Evolutionary conservation across 2,329 filamentous ascomycete species (phyloP).

Genomic region (Fusarium sambucinum): DNA sequence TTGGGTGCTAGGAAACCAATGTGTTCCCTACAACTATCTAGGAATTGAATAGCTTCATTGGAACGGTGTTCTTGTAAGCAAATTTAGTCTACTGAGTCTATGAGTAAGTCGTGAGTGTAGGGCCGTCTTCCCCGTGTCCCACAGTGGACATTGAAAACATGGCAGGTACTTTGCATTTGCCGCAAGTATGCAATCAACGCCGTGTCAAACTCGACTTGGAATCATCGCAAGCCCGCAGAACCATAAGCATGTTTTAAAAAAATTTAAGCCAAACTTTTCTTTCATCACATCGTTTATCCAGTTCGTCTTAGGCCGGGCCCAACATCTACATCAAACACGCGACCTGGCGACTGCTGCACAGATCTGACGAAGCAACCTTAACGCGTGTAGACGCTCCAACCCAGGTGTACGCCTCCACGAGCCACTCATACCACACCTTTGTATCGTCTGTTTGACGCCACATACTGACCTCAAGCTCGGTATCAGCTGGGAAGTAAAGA

Average conservation of each 20-base stretch:
- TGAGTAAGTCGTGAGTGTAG: not conserved
- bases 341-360: conserved; percentile 76
- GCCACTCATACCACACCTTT: conserved; percentile 99
- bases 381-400: conserved; percentile 70
- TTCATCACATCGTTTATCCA: conserved; percentile 27
- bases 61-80: not conserved
- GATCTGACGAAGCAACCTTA: conserved; percentile 73
- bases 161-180: not conserved
- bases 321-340: conserved; percentile 75
- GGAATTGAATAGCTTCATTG: not conserved
- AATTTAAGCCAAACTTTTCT: conserved; percentile 34
- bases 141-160: too few species aligned
- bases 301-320: not conserved
- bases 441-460: conserved; percentile 95
- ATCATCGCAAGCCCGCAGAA: not conserved
- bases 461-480: conserved; percentile 91
- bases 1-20: not conserved
- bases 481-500: conserved; percentile 84
- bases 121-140: too few species aligned
- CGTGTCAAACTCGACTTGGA: not conserved
- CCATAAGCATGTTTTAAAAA: not conserved
- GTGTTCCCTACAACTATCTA: not conserved
- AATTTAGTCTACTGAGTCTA: not conserved
- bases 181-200: not conserved
- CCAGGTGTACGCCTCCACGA: conserved; percentile 85